A percentile compares a stretch with the other conserved stretches of the same genome.
Conservation (phyloP, 768 basidiomycete genomes). For the Agaricus blazei region DNA sequence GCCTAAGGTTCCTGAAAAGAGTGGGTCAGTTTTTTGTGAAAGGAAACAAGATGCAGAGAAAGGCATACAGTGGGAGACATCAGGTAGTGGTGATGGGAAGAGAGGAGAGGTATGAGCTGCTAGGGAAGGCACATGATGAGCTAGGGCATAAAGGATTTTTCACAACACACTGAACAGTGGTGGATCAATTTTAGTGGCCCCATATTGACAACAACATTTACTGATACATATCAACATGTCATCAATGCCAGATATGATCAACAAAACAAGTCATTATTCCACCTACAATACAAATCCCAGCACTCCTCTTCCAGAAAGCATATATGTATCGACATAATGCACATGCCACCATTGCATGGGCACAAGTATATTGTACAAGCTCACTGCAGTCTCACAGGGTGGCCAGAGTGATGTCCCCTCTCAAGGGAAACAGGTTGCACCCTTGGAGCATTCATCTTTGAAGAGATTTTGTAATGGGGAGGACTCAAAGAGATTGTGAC, state of each 20-base stretch:
- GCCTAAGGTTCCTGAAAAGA: not conserved
- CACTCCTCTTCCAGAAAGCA: constrained; percentile 25
- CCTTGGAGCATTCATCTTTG: constrained; percentile 16
- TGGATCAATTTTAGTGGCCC: constrained; percentile 28
- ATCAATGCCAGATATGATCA: constrained; percentile 21
- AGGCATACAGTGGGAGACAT: constrained; percentile 15
- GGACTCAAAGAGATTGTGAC: constrained; percentile 30
- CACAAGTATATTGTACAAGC: constrained; percentile 32
- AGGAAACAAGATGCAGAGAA: constrained; percentile 15
- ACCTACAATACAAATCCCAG: constrained; percentile 18
- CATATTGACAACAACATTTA: constrained; percentile 16
- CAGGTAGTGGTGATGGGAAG: constrained; percentile 18
- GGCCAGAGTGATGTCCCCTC: constrained; percentile 25
- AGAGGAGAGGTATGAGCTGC: constrained; percentile 12
- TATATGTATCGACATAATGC: constrained; percentile 37
- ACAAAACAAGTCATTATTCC: constrained; percentile 19
- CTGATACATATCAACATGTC: constrained; percentile 22
- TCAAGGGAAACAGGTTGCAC: constrained; percentile 21
- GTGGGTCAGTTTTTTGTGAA: constrained; percentile 6
- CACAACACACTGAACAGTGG: constrained; percentile 14
- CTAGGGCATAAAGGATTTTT: constrained; percentile 23
- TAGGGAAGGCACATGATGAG: constrained; percentile 19
- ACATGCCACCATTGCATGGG: constrained; percentile 26
- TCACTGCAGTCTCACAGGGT: constrained; percentile 25
- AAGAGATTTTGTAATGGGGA: constrained; percentile 25